Evolutionary conservation across 495 filamentous ascomycete species (phyloP), one percentile per base, ranked within the genome.

Genomic region (Penicillium arizonense): DNA sequence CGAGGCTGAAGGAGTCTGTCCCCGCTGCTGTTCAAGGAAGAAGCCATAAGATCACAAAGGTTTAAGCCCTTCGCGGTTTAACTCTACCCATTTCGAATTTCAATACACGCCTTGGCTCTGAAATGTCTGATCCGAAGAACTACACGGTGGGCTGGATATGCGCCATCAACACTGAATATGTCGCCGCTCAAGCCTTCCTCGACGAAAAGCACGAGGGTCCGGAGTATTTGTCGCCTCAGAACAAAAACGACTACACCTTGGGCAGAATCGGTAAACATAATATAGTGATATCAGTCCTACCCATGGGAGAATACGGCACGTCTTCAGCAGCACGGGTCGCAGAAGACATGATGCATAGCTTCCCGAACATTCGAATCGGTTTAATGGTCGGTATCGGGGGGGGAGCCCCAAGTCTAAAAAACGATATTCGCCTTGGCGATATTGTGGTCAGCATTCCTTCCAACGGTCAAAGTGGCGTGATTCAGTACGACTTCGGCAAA

Each of bases 401-500:
- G 3, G 66, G 66, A 1, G 59, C 52, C 4, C 66, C 65, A 13
- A 60, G 57, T 37, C 32, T 30, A 5, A 54, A 54, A 8, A 53
- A 65, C 44, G 62, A 72, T 24, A 51, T 68, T 4, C 61, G 64
- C 9, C 52, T 74, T 5, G 74, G 73, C 12, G 71, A 75, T 56
- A 53, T 75, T 21, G 72, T 77, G 1, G 72, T 79, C 30, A 64
- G 71, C 42, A 53, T 58, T 3, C 68, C 66, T 36, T 20, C 12
- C 9, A 53, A 54, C 14, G 45, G 33, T 1, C 35, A 44, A 28
- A 49, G 68, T 7, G 71, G 73, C 18, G 68, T 77, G 0, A 44
- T 77, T 6, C 70, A 76, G 42, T 77, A 73, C 43, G 68, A 77
- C 39, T 62, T 69, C 40, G 72, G 74, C 1, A 65, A 65, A 24